These are phyloP conservation scores for Drosera capensis DNA, from an alignment of 148 eudicot species.

Conservation along the genomic window DNA sequence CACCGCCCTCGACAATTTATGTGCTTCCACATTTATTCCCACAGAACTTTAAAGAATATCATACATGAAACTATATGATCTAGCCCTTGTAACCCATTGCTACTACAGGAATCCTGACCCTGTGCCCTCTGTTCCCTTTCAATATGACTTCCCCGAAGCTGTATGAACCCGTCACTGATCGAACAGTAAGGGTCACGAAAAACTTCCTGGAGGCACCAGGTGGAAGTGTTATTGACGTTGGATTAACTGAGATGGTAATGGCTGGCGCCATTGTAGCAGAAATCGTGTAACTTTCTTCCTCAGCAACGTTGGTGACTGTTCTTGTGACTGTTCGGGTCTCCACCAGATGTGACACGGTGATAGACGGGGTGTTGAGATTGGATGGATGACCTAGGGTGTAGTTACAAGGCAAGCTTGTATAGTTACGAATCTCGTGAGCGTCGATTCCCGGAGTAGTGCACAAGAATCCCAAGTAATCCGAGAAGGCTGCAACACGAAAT, in stretches of 20 bases:
- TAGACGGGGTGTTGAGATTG: slow-evolving; percentile 71
- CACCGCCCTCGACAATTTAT: no score
- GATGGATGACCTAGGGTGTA: slow-evolving; percentile 72
- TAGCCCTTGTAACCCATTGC: slow-evolving; percentile 81
- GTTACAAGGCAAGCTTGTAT: slow-evolving; percentile 66
- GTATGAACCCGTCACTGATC: slow-evolving; percentile 63
- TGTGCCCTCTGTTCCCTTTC: slow-evolving; percentile 92
- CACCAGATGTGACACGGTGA: slow-evolving; percentile 72
- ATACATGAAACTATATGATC: neutral
- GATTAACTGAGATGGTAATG: slow-evolving; percentile 73
- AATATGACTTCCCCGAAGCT: slow-evolving; percentile 64
- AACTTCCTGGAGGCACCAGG: slow-evolving; percentile 58
- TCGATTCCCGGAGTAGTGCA: slow-evolving; percentile 83
- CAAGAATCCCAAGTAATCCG: slow-evolving; percentile 81
- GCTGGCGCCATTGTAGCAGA: slow-evolving; percentile 75
- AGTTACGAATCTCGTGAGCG: slow-evolving; percentile 53
- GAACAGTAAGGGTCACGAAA: slow-evolving; percentile 56
- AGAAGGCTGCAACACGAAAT: slow-evolving; percentile 59
- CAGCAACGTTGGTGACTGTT: slow-evolving; percentile 71
- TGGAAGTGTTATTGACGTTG: slow-evolving; percentile 76
- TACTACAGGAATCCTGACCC: slow-evolving; percentile 76
- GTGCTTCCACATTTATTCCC: no score
- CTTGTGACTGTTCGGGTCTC: slow-evolving; percentile 68
- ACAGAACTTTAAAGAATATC: slow-evolving; percentile 3
- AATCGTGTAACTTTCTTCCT: slow-evolving; percentile 74